Evolutionary conservation across 2,329 filamentous ascomycete genomes (phyloP).

Genomic region (Paracamarosporium sp.): DNA sequence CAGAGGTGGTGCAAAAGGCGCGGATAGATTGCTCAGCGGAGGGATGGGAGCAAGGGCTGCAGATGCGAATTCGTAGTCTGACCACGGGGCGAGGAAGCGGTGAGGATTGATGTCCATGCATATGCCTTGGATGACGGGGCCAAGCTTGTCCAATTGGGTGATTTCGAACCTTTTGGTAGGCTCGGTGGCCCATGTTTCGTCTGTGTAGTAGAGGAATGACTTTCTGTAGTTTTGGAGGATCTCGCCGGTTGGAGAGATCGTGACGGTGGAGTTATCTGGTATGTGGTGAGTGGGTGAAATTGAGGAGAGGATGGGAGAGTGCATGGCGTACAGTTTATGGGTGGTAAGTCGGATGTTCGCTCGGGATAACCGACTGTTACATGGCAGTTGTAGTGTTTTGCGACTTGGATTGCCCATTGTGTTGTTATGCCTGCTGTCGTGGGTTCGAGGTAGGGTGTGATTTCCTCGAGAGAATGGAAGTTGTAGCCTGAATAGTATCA

Average conservation of each 20-base stretch:
- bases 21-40: background rate
- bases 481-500: constrained; percentile 69
- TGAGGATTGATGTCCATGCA: constrained; percentile 70
- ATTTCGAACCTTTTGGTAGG: constrained; percentile 50
- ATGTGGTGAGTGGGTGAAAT: background rate
- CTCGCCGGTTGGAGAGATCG: constrained; percentile 61
- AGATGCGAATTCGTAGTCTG: constrained; percentile 63
- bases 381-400: constrained; percentile 69
- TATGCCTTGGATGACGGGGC: constrained; percentile 53
- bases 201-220: constrained; percentile 70
- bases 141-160: constrained; percentile 42
- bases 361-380: constrained; percentile 80
- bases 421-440: constrained; percentile 71
- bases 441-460: constrained; percentile 72
- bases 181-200: constrained; percentile 69
- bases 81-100: constrained; percentile 64
- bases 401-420: constrained; percentile 73
- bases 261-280: constrained; percentile 63
- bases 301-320: background rate
- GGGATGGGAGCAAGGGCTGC: constrained; percentile 61
- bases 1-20: background rate
- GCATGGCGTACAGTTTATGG: constrained; percentile 47
- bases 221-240: constrained; percentile 68
- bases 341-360: constrained; percentile 31
- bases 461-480: constrained; percentile 72